Conservation (phyloP, 2,329 filamentous ascomycete genomes). For the Keithomyces neogunnii region DNA sequence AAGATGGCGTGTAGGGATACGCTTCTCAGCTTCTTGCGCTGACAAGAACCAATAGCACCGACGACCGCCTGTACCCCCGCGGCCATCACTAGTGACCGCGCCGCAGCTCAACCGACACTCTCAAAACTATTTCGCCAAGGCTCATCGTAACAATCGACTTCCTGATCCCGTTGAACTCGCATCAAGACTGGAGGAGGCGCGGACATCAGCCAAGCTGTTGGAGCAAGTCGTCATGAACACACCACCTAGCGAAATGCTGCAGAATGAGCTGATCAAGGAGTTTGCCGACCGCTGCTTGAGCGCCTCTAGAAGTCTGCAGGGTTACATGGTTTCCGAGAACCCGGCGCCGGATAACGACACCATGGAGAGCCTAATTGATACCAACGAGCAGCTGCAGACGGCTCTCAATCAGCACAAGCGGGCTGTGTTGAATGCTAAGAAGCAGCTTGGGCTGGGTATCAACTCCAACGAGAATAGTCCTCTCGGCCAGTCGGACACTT, state of each 20-base stretch:
- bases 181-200: constrained; percentile 79
- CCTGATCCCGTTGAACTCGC: constrained; percentile 71
- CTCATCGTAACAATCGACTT: constrained; percentile 37
- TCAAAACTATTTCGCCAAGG: constrained; percentile 51
- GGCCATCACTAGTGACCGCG: constrained; percentile 7
- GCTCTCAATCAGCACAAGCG: constrained; percentile 80
- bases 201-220: constrained; percentile 85
- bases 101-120: constrained; percentile 26
- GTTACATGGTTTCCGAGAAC: constrained; percentile 72
- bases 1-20: not conserved
- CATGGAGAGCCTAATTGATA: constrained; percentile 87
- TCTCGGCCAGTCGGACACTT: constrained; percentile 19
- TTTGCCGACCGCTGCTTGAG: constrained; percentile 80
- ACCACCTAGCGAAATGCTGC: constrained; percentile 62
- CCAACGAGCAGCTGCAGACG: constrained; percentile 81
- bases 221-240: constrained; percentile 86
- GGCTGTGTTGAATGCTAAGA: constrained; percentile 57
- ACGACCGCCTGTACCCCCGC: constrained; percentile 11
- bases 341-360: constrained; percentile 87
- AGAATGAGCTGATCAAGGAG: constrained; percentile 85
- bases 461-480: constrained; percentile 19
- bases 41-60: constrained; percentile 10
- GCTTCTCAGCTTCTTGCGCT: not conserved
- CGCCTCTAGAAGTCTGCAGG: constrained; percentile 73
- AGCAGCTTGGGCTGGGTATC: constrained; percentile 36